Conservation (phyloP, 1,284 basidiomycete genomes). For the Gastroboletus turbinatus region DNA sequence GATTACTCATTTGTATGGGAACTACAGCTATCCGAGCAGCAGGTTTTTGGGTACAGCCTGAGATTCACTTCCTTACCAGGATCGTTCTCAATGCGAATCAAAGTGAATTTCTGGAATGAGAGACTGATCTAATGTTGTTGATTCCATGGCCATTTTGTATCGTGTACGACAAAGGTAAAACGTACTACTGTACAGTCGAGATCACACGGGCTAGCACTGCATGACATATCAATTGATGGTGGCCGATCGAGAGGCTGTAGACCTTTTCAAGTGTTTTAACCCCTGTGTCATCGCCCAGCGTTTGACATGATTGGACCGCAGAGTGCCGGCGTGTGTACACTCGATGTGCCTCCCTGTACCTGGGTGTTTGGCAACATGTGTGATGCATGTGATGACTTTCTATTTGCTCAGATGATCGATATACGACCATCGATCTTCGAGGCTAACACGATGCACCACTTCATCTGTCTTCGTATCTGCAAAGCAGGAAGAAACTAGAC, state of each 20-base stretch:
- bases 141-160: background rate
- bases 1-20: conserved; percentile 1
- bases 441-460: conserved; percentile 15
- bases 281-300: background rate
- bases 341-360: conserved; percentile 30
- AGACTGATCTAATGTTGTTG: background rate
- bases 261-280: background rate
- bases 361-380: conserved; percentile 1
- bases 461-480: background rate
- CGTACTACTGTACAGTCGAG: background rate
- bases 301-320: conserved; percentile 17
- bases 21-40: conserved; percentile 33
- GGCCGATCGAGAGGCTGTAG: background rate
- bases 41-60: too few species aligned
- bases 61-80: conserved; percentile 37
- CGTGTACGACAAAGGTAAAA: background rate
- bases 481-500: background rate
- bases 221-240: background rate
- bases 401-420: conserved; percentile 14
- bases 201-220: background rate
- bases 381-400: too few species aligned
- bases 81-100: conserved; percentile 39
- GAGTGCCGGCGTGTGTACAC: conserved; percentile 1
- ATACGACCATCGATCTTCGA: conserved; percentile 11
- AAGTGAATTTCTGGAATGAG: conserved; percentile 13